These are phyloP conservation scores for Podospora pseudopauciseta DNA, from an alignment of 495 filamentous ascomycete genomes.

Conservation along the genomic window DNA sequence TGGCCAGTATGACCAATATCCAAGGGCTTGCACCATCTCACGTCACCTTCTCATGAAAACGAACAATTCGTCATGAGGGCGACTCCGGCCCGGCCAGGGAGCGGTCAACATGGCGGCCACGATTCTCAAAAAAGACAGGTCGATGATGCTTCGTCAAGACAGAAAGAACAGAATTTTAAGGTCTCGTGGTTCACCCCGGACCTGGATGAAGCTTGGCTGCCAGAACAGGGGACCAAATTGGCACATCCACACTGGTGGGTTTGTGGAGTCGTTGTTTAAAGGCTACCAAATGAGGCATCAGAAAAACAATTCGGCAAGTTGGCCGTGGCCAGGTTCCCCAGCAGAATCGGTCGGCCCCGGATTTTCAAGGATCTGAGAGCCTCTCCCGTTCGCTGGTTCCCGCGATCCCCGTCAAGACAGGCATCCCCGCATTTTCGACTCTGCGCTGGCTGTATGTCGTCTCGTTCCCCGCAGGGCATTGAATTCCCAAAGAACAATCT, in stretches of 20 bases:
- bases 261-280: neutral
- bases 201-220: neutral
- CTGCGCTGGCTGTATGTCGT: neutral
- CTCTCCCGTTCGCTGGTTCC: neutral
- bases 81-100: neutral
- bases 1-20: no score
- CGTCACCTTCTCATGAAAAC: neutral
- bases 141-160: neutral
- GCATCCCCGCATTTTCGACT: neutral
- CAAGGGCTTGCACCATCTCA: slow-evolving; percentile 1
- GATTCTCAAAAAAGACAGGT: neutral
- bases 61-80: neutral
- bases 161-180: neutral
- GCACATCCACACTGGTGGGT: neutral
- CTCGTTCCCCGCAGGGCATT: slow-evolving; percentile 2
- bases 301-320: neutral
- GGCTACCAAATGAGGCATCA: neutral
- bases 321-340: neutral
- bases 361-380: slow-evolving; percentile 18
- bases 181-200: neutral
- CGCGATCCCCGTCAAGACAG: neutral
- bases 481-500: neutral
- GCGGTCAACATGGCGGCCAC: neutral
- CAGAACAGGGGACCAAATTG: neutral
- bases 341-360: slow-evolving; percentile 12